A percentile compares a stretch with the other conserved stretches of the same genome.
Conservation (phyloP, 495 filamentous ascomycete genomes). For the Penicillium tannophilum region DNA sequence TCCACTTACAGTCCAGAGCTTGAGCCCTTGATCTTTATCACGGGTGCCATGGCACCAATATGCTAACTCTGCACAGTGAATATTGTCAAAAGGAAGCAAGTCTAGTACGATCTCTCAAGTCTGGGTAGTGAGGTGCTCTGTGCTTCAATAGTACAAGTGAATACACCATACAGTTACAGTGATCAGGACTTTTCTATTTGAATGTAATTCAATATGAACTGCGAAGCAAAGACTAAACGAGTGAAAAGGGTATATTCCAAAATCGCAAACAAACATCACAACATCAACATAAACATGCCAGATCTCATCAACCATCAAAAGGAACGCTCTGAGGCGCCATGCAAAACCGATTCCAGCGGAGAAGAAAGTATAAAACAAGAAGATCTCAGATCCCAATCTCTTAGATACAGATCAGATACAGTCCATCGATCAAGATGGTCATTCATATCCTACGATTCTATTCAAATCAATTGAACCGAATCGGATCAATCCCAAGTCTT, state of each 20-base stretch:
- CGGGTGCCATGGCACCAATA: too few relatives aligned
- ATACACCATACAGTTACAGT: too few relatives aligned
- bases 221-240: background rate
- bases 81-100: too few relatives aligned
- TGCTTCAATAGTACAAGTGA: too few relatives aligned
- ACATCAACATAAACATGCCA: background rate
- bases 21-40: too few relatives aligned
- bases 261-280: background rate
- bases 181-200: background rate
- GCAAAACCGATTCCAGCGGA: constrained; percentile 6
- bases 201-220: background rate
- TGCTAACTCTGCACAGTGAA: too few relatives aligned
- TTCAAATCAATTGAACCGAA: constrained; percentile 1
- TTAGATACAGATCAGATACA: background rate
- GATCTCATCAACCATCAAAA: constrained; percentile 2
- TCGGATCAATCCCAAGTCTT: background rate
- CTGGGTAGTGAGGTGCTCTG: too few relatives aligned
- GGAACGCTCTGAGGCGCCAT: background rate
- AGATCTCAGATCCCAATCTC: background rate
- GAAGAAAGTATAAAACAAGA: background rate
- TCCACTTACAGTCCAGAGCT: too few relatives aligned
- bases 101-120: too few relatives aligned
- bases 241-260: constrained; percentile 1
- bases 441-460: background rate
- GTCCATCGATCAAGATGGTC: background rate